Base-by-base conservation (phyloP, 495 filamentous ascomycete species). In the Hyaloscypha finlandica region DNA sequence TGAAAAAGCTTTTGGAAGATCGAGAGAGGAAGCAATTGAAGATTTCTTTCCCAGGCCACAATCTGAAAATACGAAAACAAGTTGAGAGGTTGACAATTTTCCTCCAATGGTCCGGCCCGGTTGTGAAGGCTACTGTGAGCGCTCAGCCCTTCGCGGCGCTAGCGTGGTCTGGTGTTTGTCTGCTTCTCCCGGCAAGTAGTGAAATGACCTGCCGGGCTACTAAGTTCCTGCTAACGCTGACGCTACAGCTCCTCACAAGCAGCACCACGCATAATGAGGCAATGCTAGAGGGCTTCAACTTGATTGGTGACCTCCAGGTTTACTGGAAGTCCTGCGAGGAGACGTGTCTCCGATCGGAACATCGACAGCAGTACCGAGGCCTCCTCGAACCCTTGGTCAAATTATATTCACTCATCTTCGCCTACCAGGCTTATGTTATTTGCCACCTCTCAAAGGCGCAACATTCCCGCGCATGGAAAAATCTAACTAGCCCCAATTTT, bases 381-480 rank as follows among this genome's bases (percentile, higher is more conserved):
- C 45, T 74, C 42, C n/a, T 52, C 42, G 29, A 61, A 20, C 31
- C 62, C 14, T 48, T 74, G 11, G 58, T 65, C 48, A 61, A 70
- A 39, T 66, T 76, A 32, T 79, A 79, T 65, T 75, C 72, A 0
- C 33, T 68, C 20, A 68, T 79, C 25, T 68, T 79, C 53, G 74
- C 77, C 57, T 78, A 79, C 60, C 74, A 78, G 63, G 74, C 76
- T 33, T 72, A 64, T 30, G 67, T 70, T 39, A 74, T 80, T 32
- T 75, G 67, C 52, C 71, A 77, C 62, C 71, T 77, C 32, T 77
- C 75, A 11, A 67, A 66, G 37, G 48, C 45, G 12, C 70, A 76
- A 64, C 57, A 71, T 55, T 68, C 73, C 12, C 71, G 75, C 55
- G 73, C 67, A 52, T 73, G 58, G 74, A 31, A 74, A 33, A 64